Evolutionary conservation across 2,329 filamentous ascomycete species (phyloP).

Genomic region (Elsinoe perseae): DNA sequence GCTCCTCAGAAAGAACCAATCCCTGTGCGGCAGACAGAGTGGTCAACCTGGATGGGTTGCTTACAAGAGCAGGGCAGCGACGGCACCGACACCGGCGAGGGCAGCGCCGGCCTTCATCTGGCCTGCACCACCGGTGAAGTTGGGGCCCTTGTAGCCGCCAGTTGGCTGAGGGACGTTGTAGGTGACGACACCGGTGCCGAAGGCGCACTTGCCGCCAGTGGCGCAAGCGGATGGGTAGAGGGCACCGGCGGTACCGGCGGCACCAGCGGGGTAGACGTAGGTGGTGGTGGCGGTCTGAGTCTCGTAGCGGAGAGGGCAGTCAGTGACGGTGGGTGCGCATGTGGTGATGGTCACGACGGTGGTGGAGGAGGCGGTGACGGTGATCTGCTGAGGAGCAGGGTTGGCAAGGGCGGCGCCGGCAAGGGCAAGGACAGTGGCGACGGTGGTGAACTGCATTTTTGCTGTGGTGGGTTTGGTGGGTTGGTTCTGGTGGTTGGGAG

Average conservation of each 20-base stretch:
- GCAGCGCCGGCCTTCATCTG: constrained; percentile 17
- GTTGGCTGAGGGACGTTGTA: constrained; percentile 15
- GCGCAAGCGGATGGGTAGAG: constrained; percentile 10
- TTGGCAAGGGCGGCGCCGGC: constrained; percentile 21
- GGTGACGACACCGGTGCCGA: constrained; percentile 15
- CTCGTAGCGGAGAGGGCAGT: constrained; percentile 15
- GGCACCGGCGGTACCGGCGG: constrained; percentile 16
- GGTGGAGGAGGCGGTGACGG: constrained; percentile 18
- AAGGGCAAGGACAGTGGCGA: constrained; percentile 23
- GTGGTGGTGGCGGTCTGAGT: constrained; percentile 17
- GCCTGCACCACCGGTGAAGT: constrained; percentile 17
- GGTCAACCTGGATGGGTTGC: neutral
- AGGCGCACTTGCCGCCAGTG: constrained; percentile 15
- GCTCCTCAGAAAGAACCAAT: neutral
- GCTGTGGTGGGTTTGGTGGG: constrained; percentile 17
- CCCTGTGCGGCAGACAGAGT: neutral
- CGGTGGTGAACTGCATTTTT: constrained; percentile 28
- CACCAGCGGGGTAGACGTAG: constrained; percentile 17
- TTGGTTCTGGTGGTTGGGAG: constrained; percentile 18
- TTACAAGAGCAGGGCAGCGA: constrained; percentile 21
- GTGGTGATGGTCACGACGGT: constrained; percentile 17
- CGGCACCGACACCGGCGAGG: constrained; percentile 19
- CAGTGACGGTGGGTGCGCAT: constrained; percentile 19
- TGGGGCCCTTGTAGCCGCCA: constrained; percentile 10
- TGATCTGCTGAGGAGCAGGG: constrained; percentile 13